Evolutionary conservation across 2,329 filamentous ascomycete genomes (phyloP).

Genomic region (Apiospora aurea): DNA sequence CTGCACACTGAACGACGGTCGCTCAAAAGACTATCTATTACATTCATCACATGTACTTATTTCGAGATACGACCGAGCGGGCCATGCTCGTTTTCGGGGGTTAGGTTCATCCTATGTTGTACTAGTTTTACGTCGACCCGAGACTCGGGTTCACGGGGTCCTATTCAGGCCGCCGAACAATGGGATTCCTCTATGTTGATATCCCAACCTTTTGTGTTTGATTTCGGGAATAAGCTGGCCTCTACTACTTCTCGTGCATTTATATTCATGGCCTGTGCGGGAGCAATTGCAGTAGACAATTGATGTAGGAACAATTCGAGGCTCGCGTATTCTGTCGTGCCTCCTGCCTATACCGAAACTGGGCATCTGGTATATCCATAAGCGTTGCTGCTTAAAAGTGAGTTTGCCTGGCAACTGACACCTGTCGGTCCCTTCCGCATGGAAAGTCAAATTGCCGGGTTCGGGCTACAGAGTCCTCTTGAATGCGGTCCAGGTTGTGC

Average conservation of each 20-base stretch:
- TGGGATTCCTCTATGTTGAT: not conserved
- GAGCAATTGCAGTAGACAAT: too few species aligned
- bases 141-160: not conserved
- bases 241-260: not conserved
- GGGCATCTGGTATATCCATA: not conserved
- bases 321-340: not conserved
- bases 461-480: not conserved
- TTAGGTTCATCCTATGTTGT: constrained; percentile 7
- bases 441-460: not conserved
- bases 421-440: not conserved
- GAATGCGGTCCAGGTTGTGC: not conserved
- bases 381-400: not conserved
- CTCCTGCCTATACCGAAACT: not conserved
- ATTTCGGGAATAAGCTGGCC: not conserved
- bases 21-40: not conserved
- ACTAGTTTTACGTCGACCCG: not conserved
- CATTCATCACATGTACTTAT: not conserved
- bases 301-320: too few species aligned
- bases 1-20: not conserved
- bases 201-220: not conserved
- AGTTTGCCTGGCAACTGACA: not conserved
- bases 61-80: not conserved
- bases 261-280: too few species aligned
- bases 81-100: constrained; percentile 10
- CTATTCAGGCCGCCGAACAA: not conserved